These are phyloP conservation scores for Sarocladiaceae sp. DNA, from an alignment of 2,329 filamentous ascomycete genomes.

Conservation along the genomic window DNA sequence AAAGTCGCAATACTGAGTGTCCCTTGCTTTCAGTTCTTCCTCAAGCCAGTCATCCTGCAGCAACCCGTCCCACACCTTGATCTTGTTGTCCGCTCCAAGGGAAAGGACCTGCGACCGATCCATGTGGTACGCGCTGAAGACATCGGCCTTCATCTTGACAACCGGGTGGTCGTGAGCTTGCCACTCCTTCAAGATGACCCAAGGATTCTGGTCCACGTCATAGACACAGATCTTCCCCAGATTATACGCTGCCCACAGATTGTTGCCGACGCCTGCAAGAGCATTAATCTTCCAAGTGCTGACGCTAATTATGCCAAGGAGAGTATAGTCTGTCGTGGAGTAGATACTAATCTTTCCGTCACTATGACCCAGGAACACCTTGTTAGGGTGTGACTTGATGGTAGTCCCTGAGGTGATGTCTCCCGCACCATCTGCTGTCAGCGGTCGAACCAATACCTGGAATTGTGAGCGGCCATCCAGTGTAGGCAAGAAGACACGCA, in stretches of 20 bases:
- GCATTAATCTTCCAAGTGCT: conserved; percentile 95
- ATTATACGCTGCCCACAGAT: conserved; percentile 91
- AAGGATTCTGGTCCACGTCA: conserved; percentile 74
- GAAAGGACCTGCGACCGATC: conserved; percentile 81
- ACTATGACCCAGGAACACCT: conserved; percentile 82
- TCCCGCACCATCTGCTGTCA: conserved; percentile 67
- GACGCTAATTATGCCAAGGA: conserved; percentile 73
- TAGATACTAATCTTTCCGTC: conserved; percentile 97
- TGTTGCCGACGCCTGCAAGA: conserved; percentile 70
- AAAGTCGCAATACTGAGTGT: conserved; percentile 79
- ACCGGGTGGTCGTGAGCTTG: conserved; percentile 81
- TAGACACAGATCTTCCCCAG: conserved; percentile 93
- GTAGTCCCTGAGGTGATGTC: conserved; percentile 82
- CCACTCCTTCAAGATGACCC: conserved; percentile 93
- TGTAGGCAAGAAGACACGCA: conserved; percentile 75
- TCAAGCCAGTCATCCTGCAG: conserved; percentile 95
- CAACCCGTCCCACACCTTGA: conserved; percentile 87
- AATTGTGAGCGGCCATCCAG: conserved; percentile 62
- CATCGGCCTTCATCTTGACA: conserved; percentile 69
- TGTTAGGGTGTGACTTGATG: conserved; percentile 66
- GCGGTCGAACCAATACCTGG: conserved; percentile 65
- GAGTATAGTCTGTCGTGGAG: conserved; percentile 68
- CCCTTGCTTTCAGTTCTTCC: conserved; percentile 74
- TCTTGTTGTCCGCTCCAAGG: conserved; percentile 76
- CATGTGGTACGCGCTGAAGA: conserved; percentile 76